These are phyloP conservation scores for Gentiana macrophylla DNA, from an alignment of 257 asterid species.

Conservation along the genomic window DNA sequence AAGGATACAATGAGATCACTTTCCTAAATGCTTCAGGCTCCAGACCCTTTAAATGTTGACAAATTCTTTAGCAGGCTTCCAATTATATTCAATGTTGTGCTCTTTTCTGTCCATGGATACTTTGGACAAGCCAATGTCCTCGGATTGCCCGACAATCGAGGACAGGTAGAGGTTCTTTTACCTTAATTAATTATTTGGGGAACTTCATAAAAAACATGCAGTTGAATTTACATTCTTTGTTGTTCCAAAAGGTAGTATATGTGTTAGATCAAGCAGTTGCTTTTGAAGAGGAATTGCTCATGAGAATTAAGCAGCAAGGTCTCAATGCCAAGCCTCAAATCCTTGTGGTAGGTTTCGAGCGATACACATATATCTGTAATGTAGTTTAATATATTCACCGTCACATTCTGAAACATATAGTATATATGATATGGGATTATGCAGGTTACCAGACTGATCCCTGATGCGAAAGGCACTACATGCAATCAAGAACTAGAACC, in stretches of 20 bases:
- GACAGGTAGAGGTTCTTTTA: slow-evolving; percentile 43
- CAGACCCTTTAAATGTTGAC: slow-evolving; percentile 56
- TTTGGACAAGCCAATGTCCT: slow-evolving; percentile 88
- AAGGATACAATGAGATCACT: slow-evolving; percentile 60
- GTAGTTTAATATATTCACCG: too few relatives aligned
- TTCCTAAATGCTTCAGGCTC: slow-evolving; percentile 78
- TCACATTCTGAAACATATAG: too few relatives aligned
- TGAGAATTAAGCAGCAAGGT: slow-evolving; percentile 79
- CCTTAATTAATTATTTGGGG: neutral
- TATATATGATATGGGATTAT: neutral
- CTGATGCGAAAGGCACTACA: slow-evolving; percentile 84
- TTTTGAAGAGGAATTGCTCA: slow-evolving; percentile 73
- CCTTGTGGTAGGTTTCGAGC: slow-evolving; percentile 51
- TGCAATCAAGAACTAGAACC: slow-evolving; percentile 77
- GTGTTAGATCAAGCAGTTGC: slow-evolving; percentile 94
- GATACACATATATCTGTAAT: neutral
- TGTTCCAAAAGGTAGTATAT: slow-evolving; percentile 58
- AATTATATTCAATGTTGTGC: slow-evolving; percentile 55
- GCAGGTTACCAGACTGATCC: slow-evolving; percentile 82
- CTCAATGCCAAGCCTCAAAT: slow-evolving; percentile 78
- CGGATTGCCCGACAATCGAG: slow-evolving; percentile 96
- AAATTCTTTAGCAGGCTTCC: slow-evolving; percentile 72
- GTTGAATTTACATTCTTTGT: neutral
- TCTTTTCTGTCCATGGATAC: slow-evolving; percentile 81
- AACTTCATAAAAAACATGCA: neutral